Percentiles rank a stretch among this genome's conserved stretches.
Conservation (phyloP, 148 eudicot genomes). For the Arctostaphylos glauca region DNA sequence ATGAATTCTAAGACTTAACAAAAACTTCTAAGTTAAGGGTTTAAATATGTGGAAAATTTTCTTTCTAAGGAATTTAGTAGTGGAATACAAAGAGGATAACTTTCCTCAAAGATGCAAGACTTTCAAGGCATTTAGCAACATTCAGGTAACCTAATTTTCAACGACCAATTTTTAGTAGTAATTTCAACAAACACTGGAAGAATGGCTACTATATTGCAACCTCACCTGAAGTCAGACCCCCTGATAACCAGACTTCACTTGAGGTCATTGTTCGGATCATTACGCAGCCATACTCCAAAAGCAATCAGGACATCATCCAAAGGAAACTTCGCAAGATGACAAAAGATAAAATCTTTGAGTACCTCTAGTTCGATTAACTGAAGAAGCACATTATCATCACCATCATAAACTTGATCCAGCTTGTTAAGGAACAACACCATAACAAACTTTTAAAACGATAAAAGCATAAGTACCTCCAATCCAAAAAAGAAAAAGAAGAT, state of each 20-base stretch:
- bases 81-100: constrained; percentile 7
- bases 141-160: background rate
- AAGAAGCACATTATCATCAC: too few relatives aligned
- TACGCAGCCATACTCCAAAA: too few relatives aligned
- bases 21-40: background rate
- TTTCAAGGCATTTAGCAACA: background rate
- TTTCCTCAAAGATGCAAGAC: background rate
- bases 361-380: too few relatives aligned
- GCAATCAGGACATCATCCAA: too few relatives aligned
- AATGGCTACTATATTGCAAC: background rate
- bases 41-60: background rate
- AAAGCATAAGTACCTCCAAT: too few relatives aligned
- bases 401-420: too few relatives aligned
- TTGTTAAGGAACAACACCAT: too few relatives aligned
- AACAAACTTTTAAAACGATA: too few relatives aligned
- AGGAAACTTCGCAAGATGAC: too few relatives aligned
- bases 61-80: background rate
- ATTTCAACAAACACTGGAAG: background rate
- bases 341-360: too few relatives aligned
- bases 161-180: background rate
- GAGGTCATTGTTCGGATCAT: too few relatives aligned
- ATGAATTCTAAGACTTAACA: background rate
- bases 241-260: background rate
- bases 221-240: background rate
- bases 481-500: too few relatives aligned